These are phyloP conservation scores for Funneliformis caledonium DNA, from an alignment of 371 early-diverging fungal genomes.

Conservation along the genomic window DNA sequence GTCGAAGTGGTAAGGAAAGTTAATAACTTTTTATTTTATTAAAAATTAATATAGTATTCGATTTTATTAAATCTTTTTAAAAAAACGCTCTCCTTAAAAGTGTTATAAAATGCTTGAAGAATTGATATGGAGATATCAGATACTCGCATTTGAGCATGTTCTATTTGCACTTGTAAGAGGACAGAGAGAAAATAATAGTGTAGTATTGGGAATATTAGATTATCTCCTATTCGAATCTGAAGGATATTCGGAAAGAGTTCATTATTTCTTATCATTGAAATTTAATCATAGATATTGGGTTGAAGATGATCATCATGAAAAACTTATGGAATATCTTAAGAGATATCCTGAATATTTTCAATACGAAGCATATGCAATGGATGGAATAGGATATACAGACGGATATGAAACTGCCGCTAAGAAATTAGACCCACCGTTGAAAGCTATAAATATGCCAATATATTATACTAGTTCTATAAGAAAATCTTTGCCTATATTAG, in stretches of 20 bases:
- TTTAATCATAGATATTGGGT: conserved; percentile 76
- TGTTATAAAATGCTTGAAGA: conserved; percentile 62
- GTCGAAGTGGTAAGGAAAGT: conserved; percentile 43
- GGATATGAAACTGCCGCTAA: conserved; percentile 45
- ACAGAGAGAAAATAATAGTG: conserved; percentile 55
- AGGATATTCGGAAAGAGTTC: conserved; percentile 61
- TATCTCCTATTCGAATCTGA: conserved; percentile 68
- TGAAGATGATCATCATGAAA: conserved; percentile 70
- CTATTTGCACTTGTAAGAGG: conserved; percentile 73
- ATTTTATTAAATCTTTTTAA: neutral
- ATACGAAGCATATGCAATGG: conserved; percentile 69
- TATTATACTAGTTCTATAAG: conserved; percentile 73
- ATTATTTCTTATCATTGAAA: conserved; percentile 68
- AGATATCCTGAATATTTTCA: conserved; percentile 77
- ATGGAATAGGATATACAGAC: conserved; percentile 25
- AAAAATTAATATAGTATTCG: neutral
- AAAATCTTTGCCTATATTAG: conserved; percentile 70
- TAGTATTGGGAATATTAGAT: conserved; percentile 57
- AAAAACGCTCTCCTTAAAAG: neutral
- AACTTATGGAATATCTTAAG: conserved; percentile 64
- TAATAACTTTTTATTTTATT: neutral
- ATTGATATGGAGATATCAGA: conserved; percentile 74
- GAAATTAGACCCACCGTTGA: conserved; percentile 55
- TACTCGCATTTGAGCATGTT: conserved; percentile 74
- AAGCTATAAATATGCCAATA: conserved; percentile 65